These are phyloP conservation scores for Leptographium wingfieldii DNA, from an alignment of 2,329 filamentous ascomycete species.

Conservation along the genomic window DNA sequence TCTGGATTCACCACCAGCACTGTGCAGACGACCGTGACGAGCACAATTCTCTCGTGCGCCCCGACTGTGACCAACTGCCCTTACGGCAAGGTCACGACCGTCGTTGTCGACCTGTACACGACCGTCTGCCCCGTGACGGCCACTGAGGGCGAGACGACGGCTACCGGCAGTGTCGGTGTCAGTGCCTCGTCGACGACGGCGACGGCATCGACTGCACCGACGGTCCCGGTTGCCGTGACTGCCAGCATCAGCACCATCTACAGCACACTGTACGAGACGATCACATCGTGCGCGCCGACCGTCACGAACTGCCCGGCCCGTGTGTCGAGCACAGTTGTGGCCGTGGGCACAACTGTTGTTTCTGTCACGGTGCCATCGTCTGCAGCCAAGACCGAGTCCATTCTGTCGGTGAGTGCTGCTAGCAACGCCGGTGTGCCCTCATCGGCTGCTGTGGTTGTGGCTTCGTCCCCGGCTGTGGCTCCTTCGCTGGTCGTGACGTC, in stretches of 20 bases:
- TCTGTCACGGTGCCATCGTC: slow-evolving; percentile 7
- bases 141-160: background rate
- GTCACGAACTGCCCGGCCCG: slow-evolving; percentile 14
- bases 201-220: background rate
- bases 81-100: slow-evolving; percentile 10
- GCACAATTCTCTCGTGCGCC: slow-evolving; percentile 13
- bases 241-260: slow-evolving; percentile 22
- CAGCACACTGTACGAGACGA: slow-evolving; percentile 26
- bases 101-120: slow-evolving; percentile 12
- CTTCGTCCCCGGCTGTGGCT: background rate
- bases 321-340: slow-evolving; percentile 7
- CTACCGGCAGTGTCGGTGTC: background rate
- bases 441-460: background rate
- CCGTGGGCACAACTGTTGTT: slow-evolving; percentile 5
- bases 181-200: background rate
- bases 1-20: slow-evolving; percentile 20
- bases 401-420: background rate
- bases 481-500: background rate
- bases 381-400: background rate
- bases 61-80: slow-evolving; percentile 15
- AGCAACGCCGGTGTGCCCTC: background rate
- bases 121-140: slow-evolving; percentile 12
- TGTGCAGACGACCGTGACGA: slow-evolving; percentile 25
- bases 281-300: slow-evolving; percentile 12
- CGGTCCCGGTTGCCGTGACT: slow-evolving; percentile 7